Percentiles rank a stretch among this genome's conserved stretches.
Evolutionary conservation across 2,329 filamentous ascomycete genomes (phyloP).

Genomic region (Scytalidium sp.): DNA sequence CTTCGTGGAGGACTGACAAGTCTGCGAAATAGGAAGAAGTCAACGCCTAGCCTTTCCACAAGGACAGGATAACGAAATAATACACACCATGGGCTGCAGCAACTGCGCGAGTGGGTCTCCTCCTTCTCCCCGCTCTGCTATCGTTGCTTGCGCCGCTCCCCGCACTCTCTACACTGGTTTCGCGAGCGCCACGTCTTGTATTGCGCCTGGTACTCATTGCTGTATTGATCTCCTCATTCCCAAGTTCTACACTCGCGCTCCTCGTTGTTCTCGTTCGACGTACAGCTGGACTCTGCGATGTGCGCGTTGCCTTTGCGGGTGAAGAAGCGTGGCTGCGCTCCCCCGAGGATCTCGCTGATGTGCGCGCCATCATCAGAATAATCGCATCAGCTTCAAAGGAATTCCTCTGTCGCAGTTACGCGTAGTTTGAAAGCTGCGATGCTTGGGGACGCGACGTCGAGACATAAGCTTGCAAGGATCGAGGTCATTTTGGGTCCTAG

Average conservation of each 20-base stretch:
- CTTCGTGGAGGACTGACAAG: constrained; percentile 24
- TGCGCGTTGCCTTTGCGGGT: constrained; percentile 15
- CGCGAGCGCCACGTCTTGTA: constrained; percentile 10
- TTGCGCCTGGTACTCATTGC: constrained; percentile 2
- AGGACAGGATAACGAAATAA: not conserved
- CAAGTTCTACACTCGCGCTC: constrained; percentile 35
- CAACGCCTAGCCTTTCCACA: constrained; percentile 2
- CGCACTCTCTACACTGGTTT: constrained; percentile 19
- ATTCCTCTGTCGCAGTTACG: too few relatives aligned
- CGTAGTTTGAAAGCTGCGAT: not conserved
- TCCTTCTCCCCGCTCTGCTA: constrained; percentile 14
- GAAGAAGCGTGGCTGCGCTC: constrained; percentile 22
- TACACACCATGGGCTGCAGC: constrained; percentile 12
- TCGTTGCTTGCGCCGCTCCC: constrained; percentile 14
- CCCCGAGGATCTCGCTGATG: constrained; percentile 15
- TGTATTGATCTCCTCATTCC: constrained; percentile 9
- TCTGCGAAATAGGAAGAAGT: constrained; percentile 14
- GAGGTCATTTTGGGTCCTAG: too few relatives aligned
- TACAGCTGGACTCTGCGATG: constrained; percentile 14
- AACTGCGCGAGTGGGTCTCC: constrained; percentile 12
- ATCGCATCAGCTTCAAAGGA: not conserved
- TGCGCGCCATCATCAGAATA: constrained; percentile 8
- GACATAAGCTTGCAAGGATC: not conserved
- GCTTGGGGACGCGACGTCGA: not conserved
- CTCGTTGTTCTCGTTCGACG: constrained; percentile 29